Evolutionary conservation across 1,284 basidiomycete species (phyloP), one percentile per base, ranked within the genome.

Genomic region (Cryptococcus depauperatus): DNA sequence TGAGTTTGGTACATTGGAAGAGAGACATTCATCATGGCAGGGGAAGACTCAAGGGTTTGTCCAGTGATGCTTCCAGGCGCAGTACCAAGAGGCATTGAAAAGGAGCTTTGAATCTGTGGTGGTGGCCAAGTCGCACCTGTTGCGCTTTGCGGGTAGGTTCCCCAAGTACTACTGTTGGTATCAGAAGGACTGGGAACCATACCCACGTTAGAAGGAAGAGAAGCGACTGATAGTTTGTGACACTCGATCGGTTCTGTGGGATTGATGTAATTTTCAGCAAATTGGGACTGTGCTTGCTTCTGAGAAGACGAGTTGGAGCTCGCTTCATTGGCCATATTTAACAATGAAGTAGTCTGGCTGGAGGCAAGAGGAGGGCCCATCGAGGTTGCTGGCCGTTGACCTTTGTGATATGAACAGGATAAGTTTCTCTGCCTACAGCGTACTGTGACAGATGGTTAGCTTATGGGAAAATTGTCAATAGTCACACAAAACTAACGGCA

Each of bases 401-500:
- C 85, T 61, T 89, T 88, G 70, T 85, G 80, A 63, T 83, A 90
- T 0, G 84, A 85, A 70, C 87, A 91, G 3, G 80, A 75, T 48
- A 75, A 76, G 61, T 85, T 85, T 38, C 83, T 79, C 53, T 82
- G 77, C 1, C 80, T 59, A 59, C 87, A 90, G 74, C 86, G 87
- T 4, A 81, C 85, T 87, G 21, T 35, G n/a, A 26, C 22, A 18
- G 19, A 7, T 19, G 29, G 35, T 43, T 23, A 28, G 42, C 42
- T 19, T 22, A 27, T 28, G 37, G 22, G 6, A n/a, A 41, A 10
- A 9, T 6, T 22, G 29, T 16, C n/a, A 29, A 10, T 35, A 21
- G 27, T 13, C 14, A 27, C 23, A 14, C 45, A 41, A 41, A 28
- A 64, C 69, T 56, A 32, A 79, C 83, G 59, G 59, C 86, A 90